These are phyloP conservation scores for Ceraceosorus guamensis DNA, from an alignment of 1,284 basidiomycete genomes.

Conservation along the genomic window DNA sequence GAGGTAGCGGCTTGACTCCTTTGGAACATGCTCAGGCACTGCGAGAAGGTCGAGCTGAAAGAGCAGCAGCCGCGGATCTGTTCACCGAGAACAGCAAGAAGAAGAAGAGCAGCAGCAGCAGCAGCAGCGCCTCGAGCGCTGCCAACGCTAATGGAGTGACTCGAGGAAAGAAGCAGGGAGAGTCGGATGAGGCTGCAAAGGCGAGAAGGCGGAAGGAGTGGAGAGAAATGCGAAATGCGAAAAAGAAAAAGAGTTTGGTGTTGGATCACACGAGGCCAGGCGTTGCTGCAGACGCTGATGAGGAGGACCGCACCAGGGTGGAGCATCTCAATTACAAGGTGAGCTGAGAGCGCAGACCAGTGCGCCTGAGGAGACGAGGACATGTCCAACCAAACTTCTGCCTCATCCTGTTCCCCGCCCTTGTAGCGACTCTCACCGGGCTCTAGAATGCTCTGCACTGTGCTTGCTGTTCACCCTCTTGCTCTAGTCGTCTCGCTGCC, in stretches of 20 bases:
- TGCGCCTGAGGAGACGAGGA: not conserved
- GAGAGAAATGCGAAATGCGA: constrained; percentile 38
- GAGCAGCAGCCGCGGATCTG: constrained; percentile 1
- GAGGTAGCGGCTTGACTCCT: constrained; percentile 66
- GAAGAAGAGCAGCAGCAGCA: not conserved
- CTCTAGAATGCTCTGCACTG: constrained; percentile 77
- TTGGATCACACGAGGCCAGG: constrained; percentile 11
- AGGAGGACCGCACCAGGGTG: constrained; percentile 59
- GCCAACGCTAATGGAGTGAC: constrained; percentile 2
- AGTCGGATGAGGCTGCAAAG: constrained; percentile 11
- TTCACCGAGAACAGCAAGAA: constrained; percentile 20
- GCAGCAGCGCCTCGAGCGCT: constrained; percentile 11
- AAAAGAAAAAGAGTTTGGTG: constrained; percentile 40
- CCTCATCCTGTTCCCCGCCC: not conserved
- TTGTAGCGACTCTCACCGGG: constrained; percentile 70
- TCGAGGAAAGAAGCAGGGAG: no score
- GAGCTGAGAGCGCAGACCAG: constrained; percentile 15
- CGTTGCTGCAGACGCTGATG: constrained; percentile 28
- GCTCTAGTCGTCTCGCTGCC: constrained; percentile 87
- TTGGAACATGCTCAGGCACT: constrained; percentile 81
- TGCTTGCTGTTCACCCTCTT: constrained; percentile 79
- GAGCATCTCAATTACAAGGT: constrained; percentile 95
- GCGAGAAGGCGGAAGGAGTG: constrained; percentile 36
- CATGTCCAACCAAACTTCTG: not conserved
- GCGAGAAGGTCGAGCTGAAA: constrained; percentile 57